phyloP scores from a whole-genome alignment of 331 rosid species.

The Ulmus americana region DNA sequence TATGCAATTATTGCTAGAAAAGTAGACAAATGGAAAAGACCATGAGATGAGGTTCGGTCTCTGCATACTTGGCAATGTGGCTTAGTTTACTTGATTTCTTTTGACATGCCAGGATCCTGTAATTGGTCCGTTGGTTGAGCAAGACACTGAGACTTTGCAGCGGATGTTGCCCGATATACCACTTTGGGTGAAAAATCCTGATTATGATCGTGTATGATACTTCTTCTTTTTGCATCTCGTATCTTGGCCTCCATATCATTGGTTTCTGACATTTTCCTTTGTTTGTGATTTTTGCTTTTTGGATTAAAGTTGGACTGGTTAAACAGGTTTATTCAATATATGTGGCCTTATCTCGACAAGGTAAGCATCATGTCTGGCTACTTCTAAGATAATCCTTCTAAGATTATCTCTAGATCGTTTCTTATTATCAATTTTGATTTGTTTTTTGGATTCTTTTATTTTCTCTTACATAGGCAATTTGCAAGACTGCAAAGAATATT shows the following conservation, averaged over 20 bases:
- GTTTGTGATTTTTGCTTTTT: constrained; percentile 4
- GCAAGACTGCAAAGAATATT: constrained; percentile 64
- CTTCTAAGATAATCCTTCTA: not conserved
- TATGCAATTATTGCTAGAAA: not conserved
- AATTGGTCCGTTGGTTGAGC: constrained; percentile 56
- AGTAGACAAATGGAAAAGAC: not conserved
- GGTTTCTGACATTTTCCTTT: constrained; percentile 7
- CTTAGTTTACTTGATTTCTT: constrained; percentile 5
- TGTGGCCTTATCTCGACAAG: constrained; percentile 96
- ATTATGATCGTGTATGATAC: constrained; percentile 67
- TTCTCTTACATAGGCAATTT: constrained; percentile 52
- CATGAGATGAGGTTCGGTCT: too few relatives aligned
- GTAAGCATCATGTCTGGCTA: constrained; percentile 21
- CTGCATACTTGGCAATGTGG: too few relatives aligned
- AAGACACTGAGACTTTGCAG: constrained; percentile 57
- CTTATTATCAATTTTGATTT: constrained; percentile 6
- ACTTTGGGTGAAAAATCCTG: constrained; percentile 87
- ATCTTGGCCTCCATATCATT: not conserved
- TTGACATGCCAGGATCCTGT: constrained; percentile 46
- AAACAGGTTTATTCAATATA: constrained; percentile 59
- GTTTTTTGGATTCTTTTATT: not conserved
- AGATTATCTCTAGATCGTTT: not conserved
- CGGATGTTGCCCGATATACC: constrained; percentile 87
- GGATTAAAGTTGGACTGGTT: constrained; percentile 70
- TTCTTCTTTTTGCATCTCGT: not conserved